These are phyloP conservation scores for Trichoderma koningii DNA, from an alignment of 2,329 filamentous ascomycete genomes.

Conservation along the genomic window DNA sequence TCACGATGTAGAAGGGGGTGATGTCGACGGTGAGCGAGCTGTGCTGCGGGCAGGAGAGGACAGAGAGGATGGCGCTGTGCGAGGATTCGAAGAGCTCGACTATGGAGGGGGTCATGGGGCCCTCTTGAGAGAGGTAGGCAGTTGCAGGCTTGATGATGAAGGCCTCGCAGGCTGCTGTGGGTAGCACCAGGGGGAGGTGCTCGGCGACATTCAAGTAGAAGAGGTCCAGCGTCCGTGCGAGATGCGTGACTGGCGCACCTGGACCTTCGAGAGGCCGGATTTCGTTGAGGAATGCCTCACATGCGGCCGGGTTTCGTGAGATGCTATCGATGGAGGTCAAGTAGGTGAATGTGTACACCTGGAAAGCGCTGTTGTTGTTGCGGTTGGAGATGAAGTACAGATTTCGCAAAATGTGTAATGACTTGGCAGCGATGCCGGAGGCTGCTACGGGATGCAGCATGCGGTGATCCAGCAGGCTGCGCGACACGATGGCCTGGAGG, in stretches of 20 bases:
- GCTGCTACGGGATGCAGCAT: conserved; percentile 52
- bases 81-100: conserved; percentile 79
- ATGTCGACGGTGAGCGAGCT: conserved; percentile 69
- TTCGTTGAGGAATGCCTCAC: conserved; percentile 66
- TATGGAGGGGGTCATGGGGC: conserved; percentile 49
- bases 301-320: conserved; percentile 66
- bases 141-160: conserved; percentile 74
- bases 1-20: conserved; percentile 80
- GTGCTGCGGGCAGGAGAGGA: conserved; percentile 78
- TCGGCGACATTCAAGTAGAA: conserved; percentile 88
- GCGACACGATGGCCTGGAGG: conserved; percentile 71
- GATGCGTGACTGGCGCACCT: conserved; percentile 36
- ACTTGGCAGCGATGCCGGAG: conserved; percentile 68
- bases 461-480: conserved; percentile 56
- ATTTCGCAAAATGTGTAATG: conserved; percentile 72
- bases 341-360: conserved; percentile 82
- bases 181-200: conserved; percentile 72
- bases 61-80: conserved; percentile 78
- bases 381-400: conserved; percentile 80
- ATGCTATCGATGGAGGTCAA: conserved; percentile 81
- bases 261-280: conserved; percentile 52
- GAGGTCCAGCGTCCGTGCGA: conserved; percentile 75
- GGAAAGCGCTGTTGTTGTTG: conserved; percentile 72
- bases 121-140: conserved; percentile 64
- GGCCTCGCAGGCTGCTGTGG: conserved; percentile 67